phyloP scores from a whole-genome alignment of 116 monocot species.

The Iris pallida region DNA sequence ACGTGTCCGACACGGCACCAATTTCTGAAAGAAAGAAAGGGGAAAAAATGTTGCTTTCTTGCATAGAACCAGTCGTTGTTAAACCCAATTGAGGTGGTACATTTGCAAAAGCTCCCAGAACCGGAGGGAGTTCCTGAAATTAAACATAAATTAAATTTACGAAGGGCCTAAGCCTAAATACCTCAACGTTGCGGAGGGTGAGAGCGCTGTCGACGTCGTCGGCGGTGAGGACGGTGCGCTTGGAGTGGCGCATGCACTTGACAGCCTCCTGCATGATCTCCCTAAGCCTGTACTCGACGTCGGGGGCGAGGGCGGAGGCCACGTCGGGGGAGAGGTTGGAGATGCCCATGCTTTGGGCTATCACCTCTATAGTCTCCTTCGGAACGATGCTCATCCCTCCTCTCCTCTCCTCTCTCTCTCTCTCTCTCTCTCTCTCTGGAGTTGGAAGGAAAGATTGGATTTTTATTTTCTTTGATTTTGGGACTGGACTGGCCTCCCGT shows the following conservation, averaged over 20 bases:
- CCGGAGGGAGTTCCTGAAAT: no score
- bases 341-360: conserved; percentile 94
- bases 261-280: conserved; percentile 99
- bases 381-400: conserved; percentile 88
- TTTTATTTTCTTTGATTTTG: no score
- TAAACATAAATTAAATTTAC: no score
- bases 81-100: no score
- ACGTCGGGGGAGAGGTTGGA: conserved; percentile 69
- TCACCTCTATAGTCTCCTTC: conserved; percentile 96
- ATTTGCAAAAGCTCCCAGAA: no score
- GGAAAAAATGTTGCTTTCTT: no score
- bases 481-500: no score
- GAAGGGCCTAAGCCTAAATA: not conserved
- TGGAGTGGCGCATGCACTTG: conserved; percentile 98
- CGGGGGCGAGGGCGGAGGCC: conserved; percentile 77
- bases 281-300: conserved; percentile 96
- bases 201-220: conserved; percentile 96
- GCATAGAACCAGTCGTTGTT: no score
- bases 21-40: no score
- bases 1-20: no score
- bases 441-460: no score
- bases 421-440: no score
- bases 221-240: conserved; percentile 71
- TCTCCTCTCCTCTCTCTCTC: not conserved
- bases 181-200: conserved; percentile 78